phyloP scores from a whole-genome alignment of 768 basidiomycete genomes.

The Candolleomyces efflorescens region DNA sequence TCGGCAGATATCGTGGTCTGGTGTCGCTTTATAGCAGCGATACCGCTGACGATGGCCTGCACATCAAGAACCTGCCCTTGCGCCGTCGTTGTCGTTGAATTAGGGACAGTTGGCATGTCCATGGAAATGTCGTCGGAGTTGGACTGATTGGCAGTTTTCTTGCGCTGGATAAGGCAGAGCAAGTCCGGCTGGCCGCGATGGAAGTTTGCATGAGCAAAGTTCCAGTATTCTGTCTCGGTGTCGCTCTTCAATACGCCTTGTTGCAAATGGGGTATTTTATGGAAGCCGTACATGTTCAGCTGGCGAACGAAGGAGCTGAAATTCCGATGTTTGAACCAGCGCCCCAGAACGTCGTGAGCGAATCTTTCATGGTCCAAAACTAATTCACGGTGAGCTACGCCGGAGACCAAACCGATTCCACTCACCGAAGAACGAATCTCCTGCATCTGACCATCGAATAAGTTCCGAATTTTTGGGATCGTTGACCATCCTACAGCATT shows the following conservation, averaged over 20 bases:
- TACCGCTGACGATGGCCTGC: constrained; percentile 73
- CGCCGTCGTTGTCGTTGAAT: constrained; percentile 15
- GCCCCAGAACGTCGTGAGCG: constrained; percentile 82
- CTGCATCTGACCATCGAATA: constrained; percentile 88
- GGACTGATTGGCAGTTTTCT: constrained; percentile 52
- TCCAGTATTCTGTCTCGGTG: constrained; percentile 78
- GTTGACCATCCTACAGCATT: constrained; percentile 74
- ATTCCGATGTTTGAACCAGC: constrained; percentile 98
- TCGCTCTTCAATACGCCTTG: constrained; percentile 89
- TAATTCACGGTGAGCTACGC: constrained; percentile 23
- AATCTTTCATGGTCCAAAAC: constrained; percentile 92
- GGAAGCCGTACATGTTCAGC: constrained; percentile 95
- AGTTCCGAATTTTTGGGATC: constrained; percentile 78
- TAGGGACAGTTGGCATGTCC: constrained; percentile 21
- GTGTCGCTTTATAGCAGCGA: constrained; percentile 84
- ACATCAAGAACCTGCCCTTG: constrained; percentile 66
- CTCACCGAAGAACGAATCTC: constrained; percentile 89
- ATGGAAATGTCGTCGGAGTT: constrained; percentile 31
- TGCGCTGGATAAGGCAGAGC: constrained; percentile 83
- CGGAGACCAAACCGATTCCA: background rate
- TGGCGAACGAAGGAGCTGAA: constrained; percentile 91
- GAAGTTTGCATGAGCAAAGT: constrained; percentile 91
- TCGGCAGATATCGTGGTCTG: constrained; percentile 91
- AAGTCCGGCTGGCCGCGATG: constrained; percentile 85
- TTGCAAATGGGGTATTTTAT: constrained; percentile 93